Evolutionary conservation across 495 filamentous ascomycete genomes (phyloP), one percentile per base, ranked within the genome.

Genomic region (Margaritispora aquatica): DNA sequence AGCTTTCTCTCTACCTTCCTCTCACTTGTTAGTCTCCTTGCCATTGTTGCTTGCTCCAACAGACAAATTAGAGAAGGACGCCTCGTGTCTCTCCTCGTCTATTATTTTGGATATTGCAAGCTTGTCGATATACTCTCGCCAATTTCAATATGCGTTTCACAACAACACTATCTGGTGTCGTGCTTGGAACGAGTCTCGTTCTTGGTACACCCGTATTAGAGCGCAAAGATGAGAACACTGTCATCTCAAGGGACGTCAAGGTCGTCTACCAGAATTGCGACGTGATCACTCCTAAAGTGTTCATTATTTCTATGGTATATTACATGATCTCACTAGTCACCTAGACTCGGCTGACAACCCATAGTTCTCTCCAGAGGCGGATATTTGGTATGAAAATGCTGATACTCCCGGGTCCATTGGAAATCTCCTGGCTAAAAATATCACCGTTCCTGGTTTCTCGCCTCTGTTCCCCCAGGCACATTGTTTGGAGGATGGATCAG

Each of bases 231-330:
- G 50, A 23, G 15, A 51, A 59, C 31, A 22, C 51, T 1, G 49
- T 61, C 19, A 54, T 54, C n/a, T 26, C 38, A 15, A 49, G 59
- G 19, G 67, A 62, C 44, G 47, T 65, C 34, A 76, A 74, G 63
- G 60, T 63, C 15, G n/a, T 54, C n/a, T 54, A 54, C 27, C 23
- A 58, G 34, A 49, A 31, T 24, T 64, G 57, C 27, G 52, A 59
- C 26, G 57, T 64, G 27, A 75, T 84, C 56, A 66, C 80, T 0
- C 87, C 87, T 4, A 88, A 86, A 64, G 78, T 88, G 38, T 82
- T 90, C 62, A 84, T 90, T 57, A 77, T 90, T 44, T 85, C 80
- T 64, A 88, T 88, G 84, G 84, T 84, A 73, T 47, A 73, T 64
- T 24, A n/a, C 26, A 24, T 1, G 17, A 10, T 10, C n/a, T 17